Conservation (phyloP, 78 protist species). For the Dictyostelium discoideum region DNA sequence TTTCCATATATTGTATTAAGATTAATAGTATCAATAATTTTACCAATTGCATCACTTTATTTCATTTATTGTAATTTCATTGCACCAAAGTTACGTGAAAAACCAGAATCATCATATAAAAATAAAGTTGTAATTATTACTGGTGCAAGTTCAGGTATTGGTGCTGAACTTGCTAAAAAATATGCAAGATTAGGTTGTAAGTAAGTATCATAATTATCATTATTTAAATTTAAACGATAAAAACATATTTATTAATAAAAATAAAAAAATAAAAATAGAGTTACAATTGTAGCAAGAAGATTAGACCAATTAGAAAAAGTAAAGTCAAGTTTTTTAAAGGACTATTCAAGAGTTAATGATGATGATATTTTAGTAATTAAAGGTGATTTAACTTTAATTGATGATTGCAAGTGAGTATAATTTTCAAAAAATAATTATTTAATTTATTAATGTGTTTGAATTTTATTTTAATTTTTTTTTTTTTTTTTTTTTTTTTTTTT, state of each 20-base stretch:
- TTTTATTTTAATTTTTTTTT: too few relatives aligned
- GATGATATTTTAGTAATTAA: slow-evolving; percentile 8
- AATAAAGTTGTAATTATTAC: slow-evolving; percentile 66
- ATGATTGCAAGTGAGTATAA: slow-evolving; percentile 22
- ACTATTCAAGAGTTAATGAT: background rate
- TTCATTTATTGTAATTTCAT: background rate
- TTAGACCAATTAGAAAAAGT: slow-evolving; percentile 11
- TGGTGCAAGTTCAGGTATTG: slow-evolving; percentile 78
- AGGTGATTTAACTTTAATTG: slow-evolving; percentile 31
- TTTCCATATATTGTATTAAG: background rate
- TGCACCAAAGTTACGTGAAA: background rate
- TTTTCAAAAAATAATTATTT: too few relatives aligned
- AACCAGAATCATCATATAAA: slow-evolving; percentile 37
- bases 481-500: too few relatives aligned
- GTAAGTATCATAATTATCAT: background rate
- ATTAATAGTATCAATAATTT: background rate
- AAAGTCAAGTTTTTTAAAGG: background rate
- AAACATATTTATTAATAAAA: background rate
- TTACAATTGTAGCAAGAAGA: slow-evolving; percentile 74
- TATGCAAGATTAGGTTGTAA: slow-evolving; percentile 48
- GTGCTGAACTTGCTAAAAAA: slow-evolving; percentile 35
- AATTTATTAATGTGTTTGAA: too few relatives aligned
- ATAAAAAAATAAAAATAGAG: background rate
- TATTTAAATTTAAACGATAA: too few relatives aligned
- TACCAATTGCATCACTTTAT: background rate